These are phyloP conservation scores for Euphorbia lathyris DNA, from an alignment of 345 rosid genomes.

Conservation along the genomic window DNA sequence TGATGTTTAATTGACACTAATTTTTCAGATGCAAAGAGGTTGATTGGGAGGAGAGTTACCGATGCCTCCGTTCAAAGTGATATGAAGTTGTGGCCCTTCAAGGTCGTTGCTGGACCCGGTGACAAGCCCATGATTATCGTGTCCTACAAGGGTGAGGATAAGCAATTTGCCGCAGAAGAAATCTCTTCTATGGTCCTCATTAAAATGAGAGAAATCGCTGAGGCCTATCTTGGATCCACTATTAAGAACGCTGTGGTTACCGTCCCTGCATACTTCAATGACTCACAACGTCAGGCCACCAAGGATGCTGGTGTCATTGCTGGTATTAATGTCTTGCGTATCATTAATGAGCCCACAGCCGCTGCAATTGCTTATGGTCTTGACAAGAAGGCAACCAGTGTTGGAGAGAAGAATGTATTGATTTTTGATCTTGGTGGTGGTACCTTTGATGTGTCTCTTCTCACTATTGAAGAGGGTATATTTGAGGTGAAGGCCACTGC, in stretches of 20 bases:
- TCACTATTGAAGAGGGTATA: not conserved
- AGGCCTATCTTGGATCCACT: not conserved
- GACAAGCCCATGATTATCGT: too few relatives aligned
- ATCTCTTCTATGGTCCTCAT: not conserved
- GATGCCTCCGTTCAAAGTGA: too few relatives aligned
- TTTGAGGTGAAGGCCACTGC: not conserved
- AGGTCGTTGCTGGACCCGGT: too few relatives aligned
- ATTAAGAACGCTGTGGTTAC: not conserved
- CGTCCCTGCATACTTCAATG: not conserved
- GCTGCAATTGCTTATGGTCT: not conserved
- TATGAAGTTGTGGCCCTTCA: too few relatives aligned
- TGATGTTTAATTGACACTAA: too few relatives aligned
- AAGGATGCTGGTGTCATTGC: not conserved
- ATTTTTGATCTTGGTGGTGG: conserved; percentile 1
- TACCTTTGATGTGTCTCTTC: not conserved
- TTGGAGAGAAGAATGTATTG: not conserved
- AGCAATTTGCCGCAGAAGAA: too few relatives aligned
- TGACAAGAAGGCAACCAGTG: not conserved
- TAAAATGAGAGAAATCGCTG: not conserved
- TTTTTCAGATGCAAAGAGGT: too few relatives aligned
- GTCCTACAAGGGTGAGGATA: too few relatives aligned
- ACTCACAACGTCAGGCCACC: not conserved
- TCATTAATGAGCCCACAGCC: not conserved
- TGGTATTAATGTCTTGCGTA: not conserved
- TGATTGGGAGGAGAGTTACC: too few relatives aligned